These are phyloP conservation scores for Trametes elegans DNA, from an alignment of 768 basidiomycete species.

Conservation along the genomic window DNA sequence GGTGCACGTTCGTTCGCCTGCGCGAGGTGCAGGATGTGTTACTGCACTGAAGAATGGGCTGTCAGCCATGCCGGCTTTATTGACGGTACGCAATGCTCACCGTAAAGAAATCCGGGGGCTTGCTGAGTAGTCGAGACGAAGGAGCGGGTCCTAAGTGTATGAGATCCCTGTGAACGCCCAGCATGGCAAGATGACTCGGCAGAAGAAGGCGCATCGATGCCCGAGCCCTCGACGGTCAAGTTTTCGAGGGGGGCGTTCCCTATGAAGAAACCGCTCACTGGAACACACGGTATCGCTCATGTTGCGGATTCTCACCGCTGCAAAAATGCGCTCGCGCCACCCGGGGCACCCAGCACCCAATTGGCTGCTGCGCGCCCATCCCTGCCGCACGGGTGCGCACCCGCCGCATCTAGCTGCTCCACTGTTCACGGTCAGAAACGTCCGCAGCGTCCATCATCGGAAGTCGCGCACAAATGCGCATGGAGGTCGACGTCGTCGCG, in stretches of 20 bases:
- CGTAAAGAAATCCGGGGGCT: no score
- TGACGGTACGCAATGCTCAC: no score
- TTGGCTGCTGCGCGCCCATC: no score
- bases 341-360: no score
- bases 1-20: no score
- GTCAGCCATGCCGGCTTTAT: no score
- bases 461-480: neutral
- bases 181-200: neutral
- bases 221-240: neutral
- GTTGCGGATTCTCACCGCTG: slow-evolving; percentile 3
- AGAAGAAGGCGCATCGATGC: neutral
- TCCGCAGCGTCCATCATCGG: neutral
- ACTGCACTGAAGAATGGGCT: no score
- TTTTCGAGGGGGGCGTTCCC: neutral
- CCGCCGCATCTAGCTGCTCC: no score
- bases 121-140: no score
- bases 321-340: neutral
- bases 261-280: slow-evolving; percentile 4
- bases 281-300: neutral
- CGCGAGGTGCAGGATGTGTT: no score
- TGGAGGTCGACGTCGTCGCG: no score
- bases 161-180: neutral
- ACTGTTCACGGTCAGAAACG: neutral
- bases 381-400: no score
- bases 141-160: neutral